Conservation (phyloP, 2,329 filamentous ascomycete genomes). For the Fusarium guadeloupense region DNA sequence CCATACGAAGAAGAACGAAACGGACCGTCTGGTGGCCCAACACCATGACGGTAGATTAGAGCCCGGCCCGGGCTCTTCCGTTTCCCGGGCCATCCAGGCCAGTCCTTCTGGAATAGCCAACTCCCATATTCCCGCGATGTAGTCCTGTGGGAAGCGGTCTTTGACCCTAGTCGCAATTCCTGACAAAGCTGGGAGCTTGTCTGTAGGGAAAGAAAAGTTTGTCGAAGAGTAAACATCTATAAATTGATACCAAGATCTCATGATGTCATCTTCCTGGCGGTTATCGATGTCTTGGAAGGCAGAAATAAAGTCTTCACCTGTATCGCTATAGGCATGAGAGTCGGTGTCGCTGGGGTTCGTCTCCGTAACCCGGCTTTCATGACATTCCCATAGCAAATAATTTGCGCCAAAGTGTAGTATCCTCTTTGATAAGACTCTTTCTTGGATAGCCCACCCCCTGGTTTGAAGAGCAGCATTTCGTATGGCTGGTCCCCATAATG, state of each 20-base stretch:
- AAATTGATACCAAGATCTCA: neutral
- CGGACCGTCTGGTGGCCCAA: neutral
- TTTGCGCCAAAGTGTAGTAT: neutral
- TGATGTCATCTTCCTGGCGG: no score
- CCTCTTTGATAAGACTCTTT: neutral
- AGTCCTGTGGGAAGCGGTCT: neutral
- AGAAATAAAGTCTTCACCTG: neutral
- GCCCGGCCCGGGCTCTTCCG: no score
- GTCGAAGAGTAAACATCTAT: neutral
- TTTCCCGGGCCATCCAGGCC: neutral
- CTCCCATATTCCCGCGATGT: neutral
- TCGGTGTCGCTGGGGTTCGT: neutral
- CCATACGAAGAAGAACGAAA: neutral
- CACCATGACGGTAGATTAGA: conserved; percentile 3
- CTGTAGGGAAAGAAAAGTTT: neutral
- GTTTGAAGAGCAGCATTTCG: neutral
- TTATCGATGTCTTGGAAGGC: neutral
- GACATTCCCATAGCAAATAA: neutral
- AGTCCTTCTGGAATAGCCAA: neutral
- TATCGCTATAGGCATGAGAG: neutral
- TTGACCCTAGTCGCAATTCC: neutral
- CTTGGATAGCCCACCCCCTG: neutral
- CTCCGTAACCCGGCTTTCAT: neutral
- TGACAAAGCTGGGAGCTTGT: neutral
- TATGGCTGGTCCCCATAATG: neutral